These are phyloP conservation scores for Phytophthora foliorum DNA, from an alignment of 352 stramenopile genomes.

Conservation along the genomic window DNA sequence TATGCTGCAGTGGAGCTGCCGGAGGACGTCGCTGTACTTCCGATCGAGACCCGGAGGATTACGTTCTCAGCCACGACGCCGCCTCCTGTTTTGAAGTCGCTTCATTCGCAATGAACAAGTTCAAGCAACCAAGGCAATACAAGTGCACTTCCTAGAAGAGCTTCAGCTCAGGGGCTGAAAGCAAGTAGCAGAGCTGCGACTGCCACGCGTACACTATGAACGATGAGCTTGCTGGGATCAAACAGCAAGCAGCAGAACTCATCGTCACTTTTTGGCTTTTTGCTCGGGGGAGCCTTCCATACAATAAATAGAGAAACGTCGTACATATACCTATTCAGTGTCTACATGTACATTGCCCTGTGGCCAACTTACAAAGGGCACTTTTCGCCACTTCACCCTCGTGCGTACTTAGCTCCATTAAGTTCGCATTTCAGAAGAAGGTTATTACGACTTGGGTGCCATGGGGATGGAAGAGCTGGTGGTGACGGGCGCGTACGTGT, in stretches of 20 bases:
- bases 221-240: conserved; percentile 1
- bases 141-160: conserved; percentile 8
- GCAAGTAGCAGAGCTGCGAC: not conserved
- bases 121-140: conserved; percentile 2
- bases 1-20: conserved; percentile 33
- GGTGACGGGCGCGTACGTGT: conserved; percentile 75
- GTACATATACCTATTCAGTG: conserved; percentile 29
- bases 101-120: not conserved
- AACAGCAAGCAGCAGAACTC: not conserved
- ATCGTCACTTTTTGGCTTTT: conserved; percentile 34
- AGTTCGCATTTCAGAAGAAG: conserved; percentile 37
- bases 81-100: conserved; percentile 49
- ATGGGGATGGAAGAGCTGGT: conserved; percentile 63
- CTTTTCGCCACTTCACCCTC: too few species aligned
- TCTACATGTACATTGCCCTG: too few species aligned
- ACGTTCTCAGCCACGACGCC: conserved; percentile 40
- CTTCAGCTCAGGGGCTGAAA: not conserved
- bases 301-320: conserved; percentile 42
- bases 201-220: conserved; percentile 20
- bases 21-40: conserved; percentile 18
- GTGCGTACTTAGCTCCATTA: conserved; percentile 31
- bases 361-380: too few species aligned
- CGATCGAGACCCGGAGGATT: conserved; percentile 21
- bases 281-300: conserved; percentile 9
- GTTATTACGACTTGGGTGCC: not conserved